Conservation (phyloP, 805 yeast species). For the Kurtzmaniella fragi region DNA sequence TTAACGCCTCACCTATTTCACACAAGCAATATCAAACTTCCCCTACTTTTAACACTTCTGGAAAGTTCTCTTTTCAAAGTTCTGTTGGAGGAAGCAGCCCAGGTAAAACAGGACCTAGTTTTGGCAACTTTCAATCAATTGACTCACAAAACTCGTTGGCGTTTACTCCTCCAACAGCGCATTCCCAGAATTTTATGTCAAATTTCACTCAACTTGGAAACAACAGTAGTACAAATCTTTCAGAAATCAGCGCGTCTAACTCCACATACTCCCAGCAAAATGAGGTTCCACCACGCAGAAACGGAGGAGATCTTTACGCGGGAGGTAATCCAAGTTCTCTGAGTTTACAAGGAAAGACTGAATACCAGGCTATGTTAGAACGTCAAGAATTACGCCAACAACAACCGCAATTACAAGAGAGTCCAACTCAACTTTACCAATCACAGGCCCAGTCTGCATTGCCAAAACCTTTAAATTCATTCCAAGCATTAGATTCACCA, state of each 20-base stretch:
- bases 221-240: constrained; percentile 33
- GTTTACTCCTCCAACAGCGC: constrained; percentile 34
- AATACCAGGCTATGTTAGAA: neutral
- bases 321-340: constrained; percentile 1
- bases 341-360: neutral
- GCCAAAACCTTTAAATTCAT: too few relatives aligned
- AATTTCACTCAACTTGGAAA: constrained; percentile 38
- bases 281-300: neutral
- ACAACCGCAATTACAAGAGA: constrained; percentile 9
- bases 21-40: constrained; percentile 9
- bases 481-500: neutral
- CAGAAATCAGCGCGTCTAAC: constrained; percentile 27
- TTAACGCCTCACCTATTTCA: too few relatives aligned
- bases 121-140: constrained; percentile 28
- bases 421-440: constrained; percentile 4
- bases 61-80: constrained; percentile 9
- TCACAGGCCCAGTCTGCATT: constrained; percentile 7
- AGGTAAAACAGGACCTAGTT: neutral
- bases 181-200: constrained; percentile 3
- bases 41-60: constrained; percentile 16
- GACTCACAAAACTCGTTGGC: constrained; percentile 26
- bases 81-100: constrained; percentile 5
- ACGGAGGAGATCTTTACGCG: constrained; percentile 1
- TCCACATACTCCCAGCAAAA: constrained; percentile 9
- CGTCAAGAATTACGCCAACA: constrained; percentile 5